Evolutionary conservation across 2,329 filamentous ascomycete species (phyloP).

Genomic region (Hypoxylon sp.): DNA sequence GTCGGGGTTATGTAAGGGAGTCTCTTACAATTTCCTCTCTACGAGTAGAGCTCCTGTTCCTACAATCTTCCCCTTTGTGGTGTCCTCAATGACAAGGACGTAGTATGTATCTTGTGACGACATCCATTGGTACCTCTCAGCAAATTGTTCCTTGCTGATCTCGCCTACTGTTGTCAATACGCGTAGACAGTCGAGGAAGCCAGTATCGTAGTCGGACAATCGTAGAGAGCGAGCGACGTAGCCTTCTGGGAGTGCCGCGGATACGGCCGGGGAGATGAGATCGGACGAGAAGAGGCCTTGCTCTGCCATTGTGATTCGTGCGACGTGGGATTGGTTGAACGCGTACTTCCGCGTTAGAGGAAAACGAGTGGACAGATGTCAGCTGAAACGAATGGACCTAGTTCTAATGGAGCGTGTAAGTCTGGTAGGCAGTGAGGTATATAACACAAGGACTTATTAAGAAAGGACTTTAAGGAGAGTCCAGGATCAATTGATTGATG

Average conservation of each 20-base stretch:
- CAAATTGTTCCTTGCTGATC: constrained; percentile 80
- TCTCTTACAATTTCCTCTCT: constrained; percentile 89
- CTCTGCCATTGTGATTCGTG: constrained; percentile 54
- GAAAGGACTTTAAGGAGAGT: neutral
- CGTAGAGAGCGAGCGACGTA: constrained; percentile 88
- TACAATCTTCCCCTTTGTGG: constrained; percentile 75
- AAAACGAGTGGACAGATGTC: constrained; percentile 2
- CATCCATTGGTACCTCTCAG: constrained; percentile 87
- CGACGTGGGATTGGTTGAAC: neutral
- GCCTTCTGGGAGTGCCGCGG: constrained; percentile 79
- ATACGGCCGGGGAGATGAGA: constrained; percentile 83
- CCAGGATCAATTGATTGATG: neutral
- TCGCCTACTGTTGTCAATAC: constrained; percentile 95
- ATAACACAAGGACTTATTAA: neutral
- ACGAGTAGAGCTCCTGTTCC: constrained; percentile 91
- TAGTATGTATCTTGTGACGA: constrained; percentile 83
- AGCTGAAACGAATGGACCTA: constrained; percentile 5
- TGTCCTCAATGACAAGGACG: constrained; percentile 87
- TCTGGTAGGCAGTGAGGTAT: neutral
- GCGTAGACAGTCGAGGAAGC: constrained; percentile 91
- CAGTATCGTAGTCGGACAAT: constrained; percentile 81
- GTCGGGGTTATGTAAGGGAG: neutral
- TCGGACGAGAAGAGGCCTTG: constrained; percentile 81
- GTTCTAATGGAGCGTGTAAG: constrained; percentile 1
- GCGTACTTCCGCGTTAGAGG: neutral